phyloP scores from a whole-genome alignment of 768 basidiomycete species.

The Austroboletus eburneus region DNA sequence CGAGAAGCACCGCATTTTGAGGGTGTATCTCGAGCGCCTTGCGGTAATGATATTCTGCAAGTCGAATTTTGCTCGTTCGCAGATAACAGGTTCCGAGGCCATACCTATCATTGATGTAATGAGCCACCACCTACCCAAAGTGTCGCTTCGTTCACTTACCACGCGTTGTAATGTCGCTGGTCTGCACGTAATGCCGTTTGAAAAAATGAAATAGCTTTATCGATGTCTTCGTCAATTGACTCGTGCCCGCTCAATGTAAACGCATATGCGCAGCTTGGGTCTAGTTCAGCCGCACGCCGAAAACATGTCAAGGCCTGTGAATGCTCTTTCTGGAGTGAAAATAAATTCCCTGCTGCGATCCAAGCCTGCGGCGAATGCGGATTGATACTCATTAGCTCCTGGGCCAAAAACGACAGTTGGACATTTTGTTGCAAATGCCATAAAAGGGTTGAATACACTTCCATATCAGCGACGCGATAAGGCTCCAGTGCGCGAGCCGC shows the following conservation, averaged over 20 bases:
- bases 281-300: conserved; percentile 83
- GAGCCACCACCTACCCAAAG: conserved; percentile 9
- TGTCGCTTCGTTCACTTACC: conserved; percentile 52
- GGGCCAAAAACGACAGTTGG: conserved; percentile 86
- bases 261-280: conserved; percentile 89
- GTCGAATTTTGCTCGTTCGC: conserved; percentile 85
- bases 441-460: conserved; percentile 90
- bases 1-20: conserved; percentile 90
- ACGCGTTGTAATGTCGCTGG: conserved; percentile 94
- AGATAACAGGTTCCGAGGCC: conserved; percentile 97
- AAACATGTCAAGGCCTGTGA: conserved; percentile 93
- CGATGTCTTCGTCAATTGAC: conserved; percentile 91
- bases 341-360: conserved; percentile 96
- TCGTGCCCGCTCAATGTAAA: conserved; percentile 97
- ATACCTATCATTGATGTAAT: conserved; percentile 63
- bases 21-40: conserved; percentile 91
- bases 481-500: conserved; percentile 80
- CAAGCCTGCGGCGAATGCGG: conserved; percentile 85
- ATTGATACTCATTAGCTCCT: conserved; percentile 82
- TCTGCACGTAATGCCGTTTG: conserved; percentile 89
- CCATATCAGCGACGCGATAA: conserved; percentile 90
- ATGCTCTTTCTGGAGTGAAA: conserved; percentile 92
- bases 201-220: conserved; percentile 88
- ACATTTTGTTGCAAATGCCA: conserved; percentile 91
- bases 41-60: conserved; percentile 96